Base-by-base conservation (phyloP, 108 stramenopile species). In the Parietichytrium sp. region DNA sequence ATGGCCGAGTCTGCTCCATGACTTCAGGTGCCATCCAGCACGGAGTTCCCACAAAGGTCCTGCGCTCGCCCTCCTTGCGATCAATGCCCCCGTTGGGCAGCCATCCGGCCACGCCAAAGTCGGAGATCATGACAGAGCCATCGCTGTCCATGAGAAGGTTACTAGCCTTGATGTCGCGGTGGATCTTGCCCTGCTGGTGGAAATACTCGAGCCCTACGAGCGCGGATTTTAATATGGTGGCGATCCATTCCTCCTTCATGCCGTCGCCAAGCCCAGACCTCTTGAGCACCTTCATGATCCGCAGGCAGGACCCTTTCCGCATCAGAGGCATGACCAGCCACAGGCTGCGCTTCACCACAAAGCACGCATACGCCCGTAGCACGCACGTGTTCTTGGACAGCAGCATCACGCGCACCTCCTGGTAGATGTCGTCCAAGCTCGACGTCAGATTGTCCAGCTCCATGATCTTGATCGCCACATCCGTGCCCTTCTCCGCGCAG, bases 141-240 rank as follows among this genome's bases (percentile, higher is more conserved):
- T 83, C 82, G 38, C 81, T 80, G 79, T 84, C 87, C 84, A 99
- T 79, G 27, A 92, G 83, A 23, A 99, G 88, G 85, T 99, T 99
- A 33, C 97, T 96, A 31, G 88, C 88, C 84, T 99, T 99, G 80
- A 99, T 95, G 80, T 99, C 98, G 16, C 98, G 92, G 82, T 99
- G 98, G 45, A 99, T 95, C 55, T 97, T 90, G 25, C 93, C 89
- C 84, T 96, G 95, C 30, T 95, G 91, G 81, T 99, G 98, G 20
- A 98, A 88, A 89, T 94, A 95, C 51, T 87, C 54, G 27, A 92
- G 85, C 0, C 85, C 91, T 27, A 84, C 50, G 4, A 90, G 85
- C 2, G 84, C 47, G 48, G 88, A 86, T 33, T 53, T 81, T 38
- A 90, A 36, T 27, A 91, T 83, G 49, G 86, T 84, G 4, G 83